Evolutionary conservation across 192 early-diverging fungal species (phyloP), one percentile per base, ranked within the genome.

Genomic region (Pilaira anomala): DNA sequence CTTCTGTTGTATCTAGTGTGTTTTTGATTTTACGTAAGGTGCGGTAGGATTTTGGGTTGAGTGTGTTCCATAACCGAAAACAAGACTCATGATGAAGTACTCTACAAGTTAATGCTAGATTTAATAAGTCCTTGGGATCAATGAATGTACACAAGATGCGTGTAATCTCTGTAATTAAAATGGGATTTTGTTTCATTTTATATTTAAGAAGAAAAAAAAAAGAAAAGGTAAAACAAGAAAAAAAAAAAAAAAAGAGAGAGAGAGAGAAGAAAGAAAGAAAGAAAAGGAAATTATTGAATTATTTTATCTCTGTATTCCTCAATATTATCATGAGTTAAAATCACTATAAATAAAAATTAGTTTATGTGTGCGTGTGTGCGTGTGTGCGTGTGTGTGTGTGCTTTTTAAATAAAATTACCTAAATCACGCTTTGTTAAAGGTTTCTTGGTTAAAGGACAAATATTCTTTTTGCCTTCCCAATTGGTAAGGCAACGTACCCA

Each of bases 401-500:
- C n/a, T n/a, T n/a, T n/a, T n/a, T n/a, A n/a, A n/a, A n/a, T n/a
- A 5, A 64, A 53, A 45, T 59, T 75, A 70, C 68, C 89, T 29
- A 97, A 77, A 63, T 97, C 95, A 62, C 95, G 87, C 76, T 95
- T 94, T 46, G 92, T 87, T 55, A 95, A 71, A 29, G 91, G 87
- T 70, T 93, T 94, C 81, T 97, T 97, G 33, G 95, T 94, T 67
- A 97, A 79, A 36, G 95, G 95, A 39, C 95, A 97, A 30, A 91
- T 91, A 72, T 95, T 97, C 60, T 87, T 83, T 65, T 88, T 87
- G 46, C 84, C 80, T 33, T 86, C 88, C 64, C 87, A 88, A 45
- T 87, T 84, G 52, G 87, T 85, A 55, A 97, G 73, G 62, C 93
- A 94, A 36, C 92, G 87, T 33, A 93, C 87, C 91, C 91, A 93